Evolutionary conservation across 2,329 filamentous ascomycete species (phyloP), one percentile per base, ranked within the genome.

Genomic region (Calonectria ilicicola): DNA sequence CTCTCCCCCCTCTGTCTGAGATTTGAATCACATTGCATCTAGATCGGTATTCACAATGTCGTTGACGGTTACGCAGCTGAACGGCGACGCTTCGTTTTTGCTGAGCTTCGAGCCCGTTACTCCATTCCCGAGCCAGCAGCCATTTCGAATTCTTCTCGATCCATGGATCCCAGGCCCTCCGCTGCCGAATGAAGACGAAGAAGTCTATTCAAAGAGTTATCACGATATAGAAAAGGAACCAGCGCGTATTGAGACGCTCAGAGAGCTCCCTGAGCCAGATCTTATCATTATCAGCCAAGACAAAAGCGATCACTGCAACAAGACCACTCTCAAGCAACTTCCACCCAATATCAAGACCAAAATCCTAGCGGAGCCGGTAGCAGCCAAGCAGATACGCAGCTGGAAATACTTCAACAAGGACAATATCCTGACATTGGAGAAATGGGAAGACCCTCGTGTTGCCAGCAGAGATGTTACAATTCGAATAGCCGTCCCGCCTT

Each of bases 121-220:
- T n/a, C 65, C 65, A 19, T 70, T 76, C 10, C 67, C 63, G 21
- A 72, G 62, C 19, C 58, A 64, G 15, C 85, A 85, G 64, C 87
- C 89, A 5, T 95, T 93, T 81, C 91, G 89, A 19, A 89, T 95
- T 66, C 87, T 95, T 47, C 83, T 95, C 64, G 93, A 96, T 80
- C 93, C 94, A 4, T 95, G 93, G 91, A 86, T 94, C 38, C 85
- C 86, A 14, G 91, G 91, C 0, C 84, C 53, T 60, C 53, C 89
- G 5, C 91, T 91, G 14, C 89, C 89, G 66, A 89, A 92, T 74
- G 86, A 90, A 77, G 90, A 91, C 32, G 88, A 87, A 78, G 46
- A 46, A 5, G 19, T 53, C 17, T 70, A 66, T 40, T 67, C 69
- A 23, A 56, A 19, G 23, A 71, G 56, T 17, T 71, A 71, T 29